A percentile compares a stretch with the other conserved stretches of the same genome.
Conservation (phyloP, 441 rosid genomes). For the Jatropha multifida region DNA sequence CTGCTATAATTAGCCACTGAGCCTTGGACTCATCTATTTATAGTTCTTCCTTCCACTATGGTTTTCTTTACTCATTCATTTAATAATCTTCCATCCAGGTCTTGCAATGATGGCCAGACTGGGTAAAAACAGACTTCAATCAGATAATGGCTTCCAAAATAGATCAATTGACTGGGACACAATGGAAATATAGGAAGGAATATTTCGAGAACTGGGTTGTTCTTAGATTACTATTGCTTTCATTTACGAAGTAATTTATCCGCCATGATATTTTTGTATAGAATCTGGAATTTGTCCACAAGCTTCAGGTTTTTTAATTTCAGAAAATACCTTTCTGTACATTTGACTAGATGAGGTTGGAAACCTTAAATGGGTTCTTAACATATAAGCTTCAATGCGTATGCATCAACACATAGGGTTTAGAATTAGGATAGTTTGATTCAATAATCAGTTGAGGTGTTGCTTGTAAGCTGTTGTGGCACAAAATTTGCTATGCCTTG, state of each 20-base stretch:
- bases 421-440: not conserved
- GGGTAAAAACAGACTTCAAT: slow-evolving; percentile 51
- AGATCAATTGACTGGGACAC: slow-evolving; percentile 77
- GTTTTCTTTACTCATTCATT: slow-evolving; percentile 9
- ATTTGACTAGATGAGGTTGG: not conserved
- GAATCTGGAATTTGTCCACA: not conserved
- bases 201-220: not conserved
- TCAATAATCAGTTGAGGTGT: no score
- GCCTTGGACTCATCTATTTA: not conserved
- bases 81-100: slow-evolving; percentile 39
- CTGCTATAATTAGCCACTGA: not conserved
- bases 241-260: not conserved
- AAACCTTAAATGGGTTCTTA: not conserved
- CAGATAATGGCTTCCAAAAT: slow-evolving; percentile 50
- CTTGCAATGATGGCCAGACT: slow-evolving; percentile 82
- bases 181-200: slow-evolving; percentile 49
- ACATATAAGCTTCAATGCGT: no score
- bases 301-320: not conserved
- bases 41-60: not conserved
- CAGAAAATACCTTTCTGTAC: not conserved
- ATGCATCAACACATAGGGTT: not conserved
- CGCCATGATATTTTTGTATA: not conserved
- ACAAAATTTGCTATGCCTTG: no score
- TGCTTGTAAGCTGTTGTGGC: no score
- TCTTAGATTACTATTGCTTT: not conserved